These are phyloP conservation scores for Priceomyces carsonii DNA, from an alignment of 805 yeast genomes.

Conservation along the genomic window DNA sequence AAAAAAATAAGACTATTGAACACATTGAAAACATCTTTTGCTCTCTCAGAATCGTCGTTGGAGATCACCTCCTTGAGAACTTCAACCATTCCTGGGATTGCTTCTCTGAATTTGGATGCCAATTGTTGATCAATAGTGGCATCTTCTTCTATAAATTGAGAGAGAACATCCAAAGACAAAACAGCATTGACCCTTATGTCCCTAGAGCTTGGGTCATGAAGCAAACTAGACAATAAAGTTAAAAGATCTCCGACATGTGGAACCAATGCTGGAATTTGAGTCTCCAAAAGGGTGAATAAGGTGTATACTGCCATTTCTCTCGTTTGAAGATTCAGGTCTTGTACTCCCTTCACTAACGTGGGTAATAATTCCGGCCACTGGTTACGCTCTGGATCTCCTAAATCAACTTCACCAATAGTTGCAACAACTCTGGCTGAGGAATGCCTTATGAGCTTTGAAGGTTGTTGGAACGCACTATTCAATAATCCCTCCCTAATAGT, in stretches of 20 bases:
- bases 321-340: constrained; percentile 51
- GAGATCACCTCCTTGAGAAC: constrained; percentile 75
- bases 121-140: constrained; percentile 43
- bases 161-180: constrained; percentile 72
- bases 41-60: constrained; percentile 69
- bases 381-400: constrained; percentile 39
- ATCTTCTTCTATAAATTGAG: constrained; percentile 65
- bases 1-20: constrained; percentile 76
- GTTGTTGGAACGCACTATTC: constrained; percentile 66
- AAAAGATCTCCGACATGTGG: constrained; percentile 67
- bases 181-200: constrained; percentile 83
- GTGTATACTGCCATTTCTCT: constrained; percentile 86
- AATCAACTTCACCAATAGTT: constrained; percentile 77
- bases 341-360: constrained; percentile 62
- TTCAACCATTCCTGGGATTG: constrained; percentile 78
- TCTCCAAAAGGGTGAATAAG: constrained; percentile 75
- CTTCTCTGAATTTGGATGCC: constrained; percentile 57
- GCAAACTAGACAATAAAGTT: constrained; percentile 65
- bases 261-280: constrained; percentile 57
- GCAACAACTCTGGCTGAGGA: constrained; percentile 87
- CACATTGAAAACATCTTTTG: constrained; percentile 77
- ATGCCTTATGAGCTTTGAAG: constrained; percentile 73
- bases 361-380: constrained; percentile 81
- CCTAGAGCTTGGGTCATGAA: constrained; percentile 59
- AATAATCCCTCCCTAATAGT: constrained; percentile 70